A percentile compares a stretch with the other conserved stretches of the same genome.
Evolutionary conservation across 2,329 filamentous ascomycete species (phyloP).

Genomic region (Fusarium mexicanum): DNA sequence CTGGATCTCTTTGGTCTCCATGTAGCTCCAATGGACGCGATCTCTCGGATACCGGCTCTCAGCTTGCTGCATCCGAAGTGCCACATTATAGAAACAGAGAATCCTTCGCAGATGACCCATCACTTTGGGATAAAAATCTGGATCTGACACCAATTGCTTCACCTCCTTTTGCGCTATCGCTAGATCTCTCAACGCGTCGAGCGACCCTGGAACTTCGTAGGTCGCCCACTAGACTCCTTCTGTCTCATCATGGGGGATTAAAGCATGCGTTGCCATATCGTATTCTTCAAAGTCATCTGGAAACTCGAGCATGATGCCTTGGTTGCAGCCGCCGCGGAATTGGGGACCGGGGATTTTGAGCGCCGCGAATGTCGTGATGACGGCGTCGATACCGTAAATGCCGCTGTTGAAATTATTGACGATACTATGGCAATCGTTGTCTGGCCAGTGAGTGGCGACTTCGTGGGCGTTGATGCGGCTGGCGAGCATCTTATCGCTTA

Average conservation of each 20-base stretch:
- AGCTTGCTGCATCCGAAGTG: fast-evolving
- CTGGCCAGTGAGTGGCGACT: neutral
- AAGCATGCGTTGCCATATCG: neutral
- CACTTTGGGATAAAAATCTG: neutral
- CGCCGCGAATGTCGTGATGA: neutral
- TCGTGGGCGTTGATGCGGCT: neutral
- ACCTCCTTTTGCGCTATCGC: neutral
- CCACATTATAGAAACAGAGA: neutral
- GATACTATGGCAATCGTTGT: fast-evolving
- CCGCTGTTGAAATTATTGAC: neutral
- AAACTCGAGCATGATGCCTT: neutral
- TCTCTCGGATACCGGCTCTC: neutral
- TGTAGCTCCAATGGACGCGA: neutral
- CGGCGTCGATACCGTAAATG: neutral
- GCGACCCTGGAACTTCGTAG: too few species aligned
- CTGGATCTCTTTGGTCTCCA: neutral
- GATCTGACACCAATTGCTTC: neutral
- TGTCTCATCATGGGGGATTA: neutral
- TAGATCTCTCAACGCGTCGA: neutral
- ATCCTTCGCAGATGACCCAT: neutral
- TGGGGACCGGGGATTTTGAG: neutral
- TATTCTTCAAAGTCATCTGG: neutral
- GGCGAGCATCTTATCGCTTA: neutral
- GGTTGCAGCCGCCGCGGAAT: neutral
- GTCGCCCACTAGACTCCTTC: neutral